phyloP scores from a whole-genome alignment of 78 protist genomes.

The Tieghemostelium lacteum region DNA sequence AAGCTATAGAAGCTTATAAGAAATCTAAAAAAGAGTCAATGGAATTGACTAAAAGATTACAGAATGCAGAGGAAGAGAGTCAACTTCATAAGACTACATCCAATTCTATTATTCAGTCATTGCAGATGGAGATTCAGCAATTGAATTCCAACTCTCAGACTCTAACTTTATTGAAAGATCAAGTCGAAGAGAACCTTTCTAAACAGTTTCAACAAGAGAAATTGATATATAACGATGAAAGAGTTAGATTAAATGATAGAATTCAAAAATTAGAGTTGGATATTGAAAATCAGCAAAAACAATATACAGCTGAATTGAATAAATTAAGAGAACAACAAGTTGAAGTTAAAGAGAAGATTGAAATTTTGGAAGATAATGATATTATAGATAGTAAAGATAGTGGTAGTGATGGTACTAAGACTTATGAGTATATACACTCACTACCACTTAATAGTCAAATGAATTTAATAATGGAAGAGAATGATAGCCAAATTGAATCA shows the following conservation, averaged over 20 bases:
- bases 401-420: background rate
- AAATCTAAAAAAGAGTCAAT: constrained; percentile 42
- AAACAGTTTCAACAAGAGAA: constrained; percentile 45
- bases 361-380: background rate
- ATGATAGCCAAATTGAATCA: background rate
- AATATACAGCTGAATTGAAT: background rate
- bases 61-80: constrained; percentile 24
- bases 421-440: background rate
- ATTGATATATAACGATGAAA: constrained; percentile 18
- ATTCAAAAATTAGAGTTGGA: background rate
- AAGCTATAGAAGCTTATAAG: constrained; percentile 49
- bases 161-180: constrained; percentile 4
- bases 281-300: background rate
- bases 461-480: constrained; percentile 3
- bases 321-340: background rate
- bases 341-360: background rate
- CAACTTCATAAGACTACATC: constrained; percentile 20
- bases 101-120: constrained; percentile 10
- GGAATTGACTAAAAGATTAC: background rate
- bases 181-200: constrained; percentile 31
- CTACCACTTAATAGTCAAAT: constrained; percentile 22
- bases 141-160: background rate
- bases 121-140: constrained; percentile 9
- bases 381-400: background rate
- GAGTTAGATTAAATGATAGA: background rate